A percentile compares a stretch with the other conserved stretches of the same genome.
These are phyloP conservation scores for Jimgerdemannia flammicorona DNA, from an alignment of 192 early-diverging fungal genomes.

Conservation along the genomic window DNA sequence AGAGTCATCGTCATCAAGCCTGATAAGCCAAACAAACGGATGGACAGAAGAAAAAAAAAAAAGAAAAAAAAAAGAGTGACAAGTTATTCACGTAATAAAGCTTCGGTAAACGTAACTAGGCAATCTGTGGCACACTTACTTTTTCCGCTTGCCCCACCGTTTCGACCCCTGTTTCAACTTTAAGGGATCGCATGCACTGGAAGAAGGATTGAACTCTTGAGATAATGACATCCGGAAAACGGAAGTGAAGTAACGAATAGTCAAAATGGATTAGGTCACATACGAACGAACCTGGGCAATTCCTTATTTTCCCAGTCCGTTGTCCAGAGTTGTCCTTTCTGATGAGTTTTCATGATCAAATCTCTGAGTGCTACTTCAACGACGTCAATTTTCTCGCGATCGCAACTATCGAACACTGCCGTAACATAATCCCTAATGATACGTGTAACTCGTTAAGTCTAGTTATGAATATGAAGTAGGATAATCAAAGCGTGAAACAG, in stretches of 20 bases:
- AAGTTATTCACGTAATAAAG: neutral
- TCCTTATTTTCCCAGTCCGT: constrained; percentile 71
- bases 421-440: constrained; percentile 21
- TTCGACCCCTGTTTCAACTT: neutral
- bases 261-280: constrained; percentile 9
- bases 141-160: neutral
- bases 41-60: neutral
- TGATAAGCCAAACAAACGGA: neutral
- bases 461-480: neutral
- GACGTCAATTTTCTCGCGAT: constrained; percentile 29
- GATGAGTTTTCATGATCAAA: constrained; percentile 46
- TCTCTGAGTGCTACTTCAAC: constrained; percentile 54
- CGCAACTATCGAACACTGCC: constrained; percentile 24
- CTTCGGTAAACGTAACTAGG: neutral
- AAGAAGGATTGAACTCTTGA: constrained; percentile 5
- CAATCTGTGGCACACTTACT: neutral
- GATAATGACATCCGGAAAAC: constrained; percentile 1
- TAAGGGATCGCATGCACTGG: neutral
- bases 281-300: constrained; percentile 50
- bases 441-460: neutral
- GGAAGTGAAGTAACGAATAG: neutral
- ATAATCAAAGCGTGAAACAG: too few species aligned
- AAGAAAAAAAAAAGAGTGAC: neutral
- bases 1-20: constrained; percentile 7
- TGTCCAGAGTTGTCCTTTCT: constrained; percentile 36